Conservation (phyloP, 805 yeast genomes). For the Myxozyma geophila region DNA sequence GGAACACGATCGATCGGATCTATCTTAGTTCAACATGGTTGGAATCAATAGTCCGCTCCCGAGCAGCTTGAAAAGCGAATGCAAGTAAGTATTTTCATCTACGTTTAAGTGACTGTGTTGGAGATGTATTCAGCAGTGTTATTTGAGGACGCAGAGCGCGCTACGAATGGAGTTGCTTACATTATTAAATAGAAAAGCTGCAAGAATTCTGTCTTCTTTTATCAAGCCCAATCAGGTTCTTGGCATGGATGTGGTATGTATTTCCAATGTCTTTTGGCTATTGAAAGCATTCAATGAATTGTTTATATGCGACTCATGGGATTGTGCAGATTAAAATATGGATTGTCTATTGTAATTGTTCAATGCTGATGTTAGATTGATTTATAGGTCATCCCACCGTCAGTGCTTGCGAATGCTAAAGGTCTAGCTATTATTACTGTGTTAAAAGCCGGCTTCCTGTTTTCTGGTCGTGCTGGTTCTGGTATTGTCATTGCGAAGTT, state of each 20-base stretch:
- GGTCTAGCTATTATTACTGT: conserved; percentile 93
- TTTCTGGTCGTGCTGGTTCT: conserved; percentile 96
- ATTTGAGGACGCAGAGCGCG: neutral
- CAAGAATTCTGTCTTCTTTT: conserved; percentile 85
- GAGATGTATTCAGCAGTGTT: neutral
- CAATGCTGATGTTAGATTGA: conserved; percentile 8
- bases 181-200: conserved; percentile 69
- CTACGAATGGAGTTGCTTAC: neutral
- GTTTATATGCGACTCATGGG: neutral
- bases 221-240: conserved; percentile 92
- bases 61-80: conserved; percentile 81
- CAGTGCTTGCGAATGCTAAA: conserved; percentile 82
- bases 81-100: conserved; percentile 58
- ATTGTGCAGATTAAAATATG: neutral
- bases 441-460: conserved; percentile 93
- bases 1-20: neutral
- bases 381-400: conserved; percentile 75
- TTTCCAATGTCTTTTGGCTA: neutral
- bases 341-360: neutral
- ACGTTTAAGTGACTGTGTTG: neutral
- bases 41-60: conserved; percentile 89
- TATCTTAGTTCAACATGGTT: conserved; percentile 19
- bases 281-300: neutral
- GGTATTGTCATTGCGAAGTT: conserved; percentile 93
- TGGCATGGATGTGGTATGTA: conserved; percentile 66